These are phyloP conservation scores for Pyropia haitanensis DNA, from an alignment of 23 red algal genomes.

Conservation along the genomic window DNA sequence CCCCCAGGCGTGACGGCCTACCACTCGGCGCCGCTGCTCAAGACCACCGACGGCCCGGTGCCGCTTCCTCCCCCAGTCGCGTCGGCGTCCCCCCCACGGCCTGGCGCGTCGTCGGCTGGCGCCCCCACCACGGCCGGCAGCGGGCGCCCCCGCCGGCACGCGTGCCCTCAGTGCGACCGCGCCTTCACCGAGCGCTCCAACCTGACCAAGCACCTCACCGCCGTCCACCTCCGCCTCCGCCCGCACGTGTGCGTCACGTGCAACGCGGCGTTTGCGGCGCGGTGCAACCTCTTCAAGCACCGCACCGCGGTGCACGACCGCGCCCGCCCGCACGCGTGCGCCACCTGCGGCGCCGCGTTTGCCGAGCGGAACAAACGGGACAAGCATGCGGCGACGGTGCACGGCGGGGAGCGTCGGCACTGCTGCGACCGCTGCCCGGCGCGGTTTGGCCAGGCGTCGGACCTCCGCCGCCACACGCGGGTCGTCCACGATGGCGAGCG, in stretches of 20 bases:
- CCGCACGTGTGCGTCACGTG: constrained; percentile 29
- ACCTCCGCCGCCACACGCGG: constrained; percentile 33
- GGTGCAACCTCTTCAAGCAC: constrained; percentile 51
- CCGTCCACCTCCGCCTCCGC: constrained; percentile 54
- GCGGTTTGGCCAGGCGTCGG: constrained; percentile 20
- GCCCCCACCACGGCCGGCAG: no score
- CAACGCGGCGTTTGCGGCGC: constrained; percentile 28
- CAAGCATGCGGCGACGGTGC: no score
- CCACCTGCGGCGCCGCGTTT: constrained; percentile 33
- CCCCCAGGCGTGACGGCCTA: no score
- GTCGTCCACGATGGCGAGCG: constrained; percentile 37
- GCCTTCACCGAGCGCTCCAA: constrained; percentile 51
- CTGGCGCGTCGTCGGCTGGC: no score
- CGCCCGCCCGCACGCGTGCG: constrained; percentile 36
- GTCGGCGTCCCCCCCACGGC: no score
- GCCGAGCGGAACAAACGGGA: not conserved
- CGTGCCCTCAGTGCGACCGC: constrained; percentile 34
- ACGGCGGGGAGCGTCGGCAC: no score
- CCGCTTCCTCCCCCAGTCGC: no score
- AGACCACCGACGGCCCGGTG: no score
- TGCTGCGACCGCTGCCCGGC: no score
- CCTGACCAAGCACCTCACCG: constrained; percentile 46
- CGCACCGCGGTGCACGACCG: constrained; percentile 39
- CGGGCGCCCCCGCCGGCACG: no score
- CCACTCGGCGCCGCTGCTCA: no score